Evolutionary conservation across 345 rosid species (phyloP).

Genomic region (Citrus mangshanensis): DNA sequence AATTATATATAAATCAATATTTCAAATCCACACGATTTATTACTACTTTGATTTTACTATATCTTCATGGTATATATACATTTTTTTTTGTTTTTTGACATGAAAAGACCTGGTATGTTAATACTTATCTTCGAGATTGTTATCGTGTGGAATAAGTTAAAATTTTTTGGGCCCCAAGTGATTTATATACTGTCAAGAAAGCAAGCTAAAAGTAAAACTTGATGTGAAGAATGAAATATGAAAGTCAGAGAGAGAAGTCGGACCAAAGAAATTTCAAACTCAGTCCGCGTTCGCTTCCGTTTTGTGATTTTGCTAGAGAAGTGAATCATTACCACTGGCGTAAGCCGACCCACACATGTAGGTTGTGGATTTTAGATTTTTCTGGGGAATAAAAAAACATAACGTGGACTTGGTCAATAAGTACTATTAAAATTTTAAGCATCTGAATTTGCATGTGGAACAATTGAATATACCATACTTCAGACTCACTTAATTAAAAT

Average conservation of each 20-base stretch:
- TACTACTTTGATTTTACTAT: too few species aligned
- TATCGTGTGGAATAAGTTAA: too few species aligned
- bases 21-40: too few species aligned
- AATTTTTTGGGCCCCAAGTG: background rate
- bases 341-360: too few species aligned
- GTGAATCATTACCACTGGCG: background rate
- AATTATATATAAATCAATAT: too few species aligned
- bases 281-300: background rate
- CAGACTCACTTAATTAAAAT: background rate
- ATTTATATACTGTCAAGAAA: background rate
- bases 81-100: too few species aligned
- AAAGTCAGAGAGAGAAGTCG: background rate
- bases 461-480: background rate
- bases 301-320: background rate
- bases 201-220: background rate
- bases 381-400: too few species aligned
- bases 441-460: background rate
- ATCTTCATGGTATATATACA: too few species aligned
- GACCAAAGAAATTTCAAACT: constrained; percentile 6
- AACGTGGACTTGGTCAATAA: constrained; percentile 8
- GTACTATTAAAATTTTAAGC: background rate
- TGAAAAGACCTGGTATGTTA: too few species aligned
- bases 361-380: background rate
- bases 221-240: background rate
- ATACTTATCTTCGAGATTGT: too few species aligned